These are phyloP conservation scores for Arachis hypogaea DNA, from an alignment of 306 rosid genomes.

Conservation along the genomic window DNA sequence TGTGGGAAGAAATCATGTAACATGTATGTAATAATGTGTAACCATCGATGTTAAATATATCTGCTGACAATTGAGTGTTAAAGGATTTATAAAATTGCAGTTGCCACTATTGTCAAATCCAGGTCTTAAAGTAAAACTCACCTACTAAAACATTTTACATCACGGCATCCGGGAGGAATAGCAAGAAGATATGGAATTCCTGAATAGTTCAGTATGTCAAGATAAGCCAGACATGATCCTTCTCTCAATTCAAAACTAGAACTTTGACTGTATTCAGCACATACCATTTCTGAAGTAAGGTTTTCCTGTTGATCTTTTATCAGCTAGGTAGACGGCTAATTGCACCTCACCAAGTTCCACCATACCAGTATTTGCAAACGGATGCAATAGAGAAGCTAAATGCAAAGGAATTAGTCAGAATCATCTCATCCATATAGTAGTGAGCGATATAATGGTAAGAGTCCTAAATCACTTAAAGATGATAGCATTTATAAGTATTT, in stretches of 20 bases:
- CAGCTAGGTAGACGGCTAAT: constrained; percentile 70
- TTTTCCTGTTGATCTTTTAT: constrained; percentile 75
- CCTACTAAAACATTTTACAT: constrained; percentile 71
- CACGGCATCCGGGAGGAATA: constrained; percentile 66
- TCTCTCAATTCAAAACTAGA: constrained; percentile 5
- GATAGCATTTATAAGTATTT: no score
- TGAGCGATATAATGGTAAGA: constrained; percentile 12
- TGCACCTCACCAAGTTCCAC: constrained; percentile 83
- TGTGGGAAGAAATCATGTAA: constrained; percentile 26
- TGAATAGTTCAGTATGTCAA: constrained; percentile 45
- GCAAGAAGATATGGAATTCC: constrained; percentile 83
- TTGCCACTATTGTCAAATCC: constrained; percentile 11
- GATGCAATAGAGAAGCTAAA: constrained; percentile 72
- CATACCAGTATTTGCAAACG: constrained; percentile 62
- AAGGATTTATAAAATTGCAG: background rate
- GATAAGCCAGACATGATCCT: constrained; percentile 8
- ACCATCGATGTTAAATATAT: constrained; percentile 12
- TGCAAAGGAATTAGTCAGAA: constrained; percentile 37
- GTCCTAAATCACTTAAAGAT: background rate
- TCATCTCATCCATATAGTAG: constrained; percentile 1
- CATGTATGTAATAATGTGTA: constrained; percentile 16
- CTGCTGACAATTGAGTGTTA: background rate
- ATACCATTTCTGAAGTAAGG: constrained; percentile 79
- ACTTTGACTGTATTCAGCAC: constrained; percentile 37
- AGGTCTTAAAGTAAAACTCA: constrained; percentile 49